A percentile compares a stretch with the other conserved stretches of the same genome.
phyloP scores from a whole-genome alignment of 768 basidiomycete genomes.

The Chiua virens region DNA sequence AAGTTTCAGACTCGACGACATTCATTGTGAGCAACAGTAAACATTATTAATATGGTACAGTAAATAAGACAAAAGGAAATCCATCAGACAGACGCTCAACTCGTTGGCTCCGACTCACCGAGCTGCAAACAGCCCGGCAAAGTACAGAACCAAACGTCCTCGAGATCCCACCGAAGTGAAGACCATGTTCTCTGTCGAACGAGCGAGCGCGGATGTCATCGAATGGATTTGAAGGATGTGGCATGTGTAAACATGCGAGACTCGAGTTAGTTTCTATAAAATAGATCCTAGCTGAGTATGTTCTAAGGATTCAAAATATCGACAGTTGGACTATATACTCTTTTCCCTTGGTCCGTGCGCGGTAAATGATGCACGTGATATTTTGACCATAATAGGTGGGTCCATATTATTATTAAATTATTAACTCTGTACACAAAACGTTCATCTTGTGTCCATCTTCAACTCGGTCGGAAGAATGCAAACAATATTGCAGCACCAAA shows the following conservation, averaged over 20 bases:
- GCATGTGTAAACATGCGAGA: slow-evolving; percentile 80
- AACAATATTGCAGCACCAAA: no score
- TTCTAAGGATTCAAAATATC: slow-evolving; percentile 47
- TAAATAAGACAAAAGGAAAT: slow-evolving; percentile 24
- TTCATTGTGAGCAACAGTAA: no score
- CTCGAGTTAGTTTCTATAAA: slow-evolving; percentile 78
- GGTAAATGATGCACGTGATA: slow-evolving; percentile 16
- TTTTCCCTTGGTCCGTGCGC: slow-evolving; percentile 36
- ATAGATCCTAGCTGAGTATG: slow-evolving; percentile 83
- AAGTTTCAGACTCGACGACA: no score
- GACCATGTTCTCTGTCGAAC: slow-evolving; percentile 67
- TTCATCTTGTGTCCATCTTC: no score
- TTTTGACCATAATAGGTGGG: no score
- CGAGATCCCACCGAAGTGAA: slow-evolving; percentile 41
- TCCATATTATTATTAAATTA: no score
- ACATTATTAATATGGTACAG: no score
- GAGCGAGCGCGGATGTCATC: slow-evolving; percentile 67
- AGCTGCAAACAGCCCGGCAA: slow-evolving; percentile 29
- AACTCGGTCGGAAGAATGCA: no score
- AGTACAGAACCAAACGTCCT: slow-evolving; percentile 58
- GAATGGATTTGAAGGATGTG: slow-evolving; percentile 68
- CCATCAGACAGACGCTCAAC: slow-evolving; percentile 66
- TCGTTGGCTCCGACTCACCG: slow-evolving; percentile 42
- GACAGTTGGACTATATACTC: slow-evolving; percentile 32
- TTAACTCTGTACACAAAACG: no score